Conservation (phyloP, 208 protist genomes). For the Trichomonas vaginalis region DNA sequence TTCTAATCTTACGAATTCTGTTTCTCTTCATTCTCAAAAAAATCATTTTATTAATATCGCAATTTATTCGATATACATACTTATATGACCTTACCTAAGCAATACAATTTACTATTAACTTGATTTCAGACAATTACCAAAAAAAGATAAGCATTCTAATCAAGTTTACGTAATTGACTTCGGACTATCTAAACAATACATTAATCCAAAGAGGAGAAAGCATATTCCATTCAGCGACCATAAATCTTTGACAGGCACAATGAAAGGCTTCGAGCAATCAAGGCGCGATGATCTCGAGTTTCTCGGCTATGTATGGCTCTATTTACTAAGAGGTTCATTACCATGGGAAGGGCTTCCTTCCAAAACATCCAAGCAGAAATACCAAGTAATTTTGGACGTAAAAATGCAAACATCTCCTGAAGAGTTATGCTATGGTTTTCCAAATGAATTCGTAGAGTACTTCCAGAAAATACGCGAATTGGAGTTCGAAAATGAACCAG, state of each 20-base stretch:
- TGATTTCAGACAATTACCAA: too few relatives aligned
- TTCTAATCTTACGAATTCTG: too few relatives aligned
- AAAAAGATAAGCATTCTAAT: constrained; percentile 56
- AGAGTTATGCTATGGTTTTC: constrained; percentile 63
- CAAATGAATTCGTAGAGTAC: constrained; percentile 77
- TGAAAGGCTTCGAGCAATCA: constrained; percentile 86
- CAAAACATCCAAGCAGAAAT: constrained; percentile 71
- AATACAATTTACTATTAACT: too few relatives aligned
- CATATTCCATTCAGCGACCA: constrained; percentile 85
- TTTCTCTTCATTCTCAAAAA: too few relatives aligned
- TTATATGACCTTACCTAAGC: too few relatives aligned
- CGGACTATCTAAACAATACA: constrained; percentile 91
- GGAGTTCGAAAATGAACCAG: constrained; percentile 89
- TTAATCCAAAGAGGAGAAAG: constrained; percentile 81
- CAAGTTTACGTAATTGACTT: constrained; percentile 17
- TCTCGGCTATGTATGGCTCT: constrained; percentile 93
- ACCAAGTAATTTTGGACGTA: constrained; percentile 81
- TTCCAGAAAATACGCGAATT: constrained; percentile 80
- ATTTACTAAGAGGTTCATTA: constrained; percentile 90
- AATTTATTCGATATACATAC: too few relatives aligned
- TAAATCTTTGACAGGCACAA: constrained; percentile 64
- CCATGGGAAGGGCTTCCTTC: constrained; percentile 82
- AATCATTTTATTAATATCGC: too few relatives aligned
- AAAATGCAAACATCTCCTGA: constrained; percentile 80
- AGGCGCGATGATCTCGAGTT: constrained; percentile 59